Evolutionary conservation across 2,329 filamentous ascomycete species (phyloP).

Genomic region (Berkeleyomyces rouxiae): DNA sequence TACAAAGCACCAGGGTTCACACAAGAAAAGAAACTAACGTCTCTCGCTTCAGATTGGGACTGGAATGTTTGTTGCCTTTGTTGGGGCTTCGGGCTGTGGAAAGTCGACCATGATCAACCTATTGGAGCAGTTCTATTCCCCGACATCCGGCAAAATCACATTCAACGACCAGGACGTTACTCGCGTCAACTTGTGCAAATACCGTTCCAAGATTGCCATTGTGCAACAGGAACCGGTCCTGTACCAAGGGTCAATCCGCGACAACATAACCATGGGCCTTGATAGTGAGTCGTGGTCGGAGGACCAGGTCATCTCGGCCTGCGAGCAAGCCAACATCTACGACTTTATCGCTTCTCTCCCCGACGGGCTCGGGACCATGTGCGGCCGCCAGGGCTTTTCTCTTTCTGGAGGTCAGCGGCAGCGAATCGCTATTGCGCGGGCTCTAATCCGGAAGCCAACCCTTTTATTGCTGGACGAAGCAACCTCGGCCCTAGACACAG

Average conservation of each 20-base stretch:
- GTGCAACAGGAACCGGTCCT: slow-evolving; percentile 27
- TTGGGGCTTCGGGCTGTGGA: slow-evolving; percentile 41
- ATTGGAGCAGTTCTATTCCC: slow-evolving; percentile 30
- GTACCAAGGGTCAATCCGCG: slow-evolving; percentile 35
- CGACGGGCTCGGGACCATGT: slow-evolving; percentile 43
- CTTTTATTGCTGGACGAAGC: slow-evolving; percentile 61
- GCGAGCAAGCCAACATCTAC: slow-evolving; percentile 36
- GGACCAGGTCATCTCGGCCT: slow-evolving; percentile 31
- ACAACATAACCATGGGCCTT: slow-evolving; percentile 37
- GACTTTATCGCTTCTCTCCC: slow-evolving; percentile 39
- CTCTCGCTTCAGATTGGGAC: slow-evolving; percentile 21
- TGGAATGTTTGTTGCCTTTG: slow-evolving; percentile 36
- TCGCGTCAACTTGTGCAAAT: slow-evolving; percentile 18
- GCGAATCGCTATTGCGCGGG: slow-evolving; percentile 55
- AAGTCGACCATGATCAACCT: slow-evolving; percentile 43
- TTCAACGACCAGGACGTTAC: slow-evolving; percentile 21
- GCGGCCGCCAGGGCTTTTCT: slow-evolving; percentile 50
- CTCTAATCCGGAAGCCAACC: slow-evolving; percentile 47
- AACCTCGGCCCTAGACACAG: slow-evolving; percentile 45
- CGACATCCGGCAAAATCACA: slow-evolving; percentile 19
- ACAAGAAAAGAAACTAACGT: neutral
- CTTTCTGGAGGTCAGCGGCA: slow-evolving; percentile 59
- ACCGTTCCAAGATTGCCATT: slow-evolving; percentile 23
- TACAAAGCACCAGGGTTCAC: neutral
- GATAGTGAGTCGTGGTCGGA: slow-evolving; percentile 17